Base-by-base conservation (phyloP, 2,329 filamentous ascomycete genomes). In the Coleophoma crateriformis region DNA sequence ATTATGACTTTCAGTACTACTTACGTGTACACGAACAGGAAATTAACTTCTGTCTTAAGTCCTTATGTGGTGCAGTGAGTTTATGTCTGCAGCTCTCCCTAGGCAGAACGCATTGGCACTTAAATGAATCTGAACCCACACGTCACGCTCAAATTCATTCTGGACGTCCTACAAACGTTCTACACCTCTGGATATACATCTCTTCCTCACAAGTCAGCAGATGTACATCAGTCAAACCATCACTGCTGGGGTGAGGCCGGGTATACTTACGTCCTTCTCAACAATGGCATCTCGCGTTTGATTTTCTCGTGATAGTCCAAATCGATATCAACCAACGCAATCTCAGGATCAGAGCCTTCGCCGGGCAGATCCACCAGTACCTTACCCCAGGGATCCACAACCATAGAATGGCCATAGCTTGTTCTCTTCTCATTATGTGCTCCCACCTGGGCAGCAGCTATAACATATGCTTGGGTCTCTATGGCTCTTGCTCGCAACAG, bases 371-470 rank as follows among this genome's bases (percentile, higher is more conserved):
- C 76, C 3, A 84, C 77, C 38, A 89, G 64, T 1, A 96, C 78
- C 50, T 80, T 77, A 0, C 92, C 92, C 90, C 90, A 96, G 0
- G 92, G 91, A 65, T 88, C 85, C 22, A 96, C 77, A 43, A 95
- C 86, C 72, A 95, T 82, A 59, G 87, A 88, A 64, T 89, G 85
- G 0, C 92, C 92, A 69, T 94, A 96, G 67, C 88, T 95, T 27
- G 79, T 77, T 50, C 92, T 75, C 68, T 84, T 89, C 54, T 82
- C 80, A 58, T 90, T 90, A 55, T 80, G 90, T 35, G 72, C 67
- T 1, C 90, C 91, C 19, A 81, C 79, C 68, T 96, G 91, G 37
- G 90, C 92, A 1, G 91, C 85, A 10, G 91, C 92, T 53, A 96
- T 72, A 2, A 96, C 84, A 73, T 88, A 97, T 49, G 83, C 82